A percentile compares a stretch with the other conserved stretches of the same genome.
Evolutionary conservation across 2,329 filamentous ascomycete genomes (phyloP).

Genomic region (Endoconidiophora polonica): DNA sequence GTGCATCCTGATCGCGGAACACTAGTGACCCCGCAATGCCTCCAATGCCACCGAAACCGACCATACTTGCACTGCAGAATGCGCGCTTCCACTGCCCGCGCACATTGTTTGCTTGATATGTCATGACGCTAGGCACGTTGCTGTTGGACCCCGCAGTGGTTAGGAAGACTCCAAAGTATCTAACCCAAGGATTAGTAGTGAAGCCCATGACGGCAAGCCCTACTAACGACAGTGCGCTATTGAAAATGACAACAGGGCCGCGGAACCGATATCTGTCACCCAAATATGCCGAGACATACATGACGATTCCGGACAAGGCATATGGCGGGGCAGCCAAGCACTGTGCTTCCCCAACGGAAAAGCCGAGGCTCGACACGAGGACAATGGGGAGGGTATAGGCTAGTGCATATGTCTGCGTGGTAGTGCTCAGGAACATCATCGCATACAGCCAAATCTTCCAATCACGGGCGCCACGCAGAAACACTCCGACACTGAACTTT

Average conservation of each 20-base stretch:
- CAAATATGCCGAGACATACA: constrained; percentile 41
- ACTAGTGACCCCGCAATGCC: constrained; percentile 62
- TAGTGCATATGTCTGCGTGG: constrained; percentile 57
- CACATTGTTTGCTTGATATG: constrained; percentile 78
- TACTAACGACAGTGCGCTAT: constrained; percentile 48
- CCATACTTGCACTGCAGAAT: constrained; percentile 57
- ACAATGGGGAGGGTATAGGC: constrained; percentile 70
- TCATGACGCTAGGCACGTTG: constrained; percentile 58
- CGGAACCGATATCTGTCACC: constrained; percentile 52
- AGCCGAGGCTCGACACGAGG: constrained; percentile 45
- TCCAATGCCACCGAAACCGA: constrained; percentile 61
- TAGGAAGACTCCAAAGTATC: constrained; percentile 62
- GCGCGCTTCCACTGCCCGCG: constrained; percentile 80
- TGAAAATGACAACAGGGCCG: constrained; percentile 48
- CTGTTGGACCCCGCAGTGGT: constrained; percentile 61
- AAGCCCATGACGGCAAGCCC: constrained; percentile 54
- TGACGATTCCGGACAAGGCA: constrained; percentile 45
- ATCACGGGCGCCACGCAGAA: constrained; percentile 31
- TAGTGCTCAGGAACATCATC: constrained; percentile 46
- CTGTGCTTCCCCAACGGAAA: constrained; percentile 45
- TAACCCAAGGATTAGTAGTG: constrained; percentile 31
- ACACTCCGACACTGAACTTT: constrained; percentile 31
- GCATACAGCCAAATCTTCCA: constrained; percentile 47
- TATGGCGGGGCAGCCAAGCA: constrained; percentile 58
- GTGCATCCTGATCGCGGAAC: constrained; percentile 43